phyloP scores from a whole-genome alignment of 202 grass and related monocot species.

The Eragrostis tef region DNA sequence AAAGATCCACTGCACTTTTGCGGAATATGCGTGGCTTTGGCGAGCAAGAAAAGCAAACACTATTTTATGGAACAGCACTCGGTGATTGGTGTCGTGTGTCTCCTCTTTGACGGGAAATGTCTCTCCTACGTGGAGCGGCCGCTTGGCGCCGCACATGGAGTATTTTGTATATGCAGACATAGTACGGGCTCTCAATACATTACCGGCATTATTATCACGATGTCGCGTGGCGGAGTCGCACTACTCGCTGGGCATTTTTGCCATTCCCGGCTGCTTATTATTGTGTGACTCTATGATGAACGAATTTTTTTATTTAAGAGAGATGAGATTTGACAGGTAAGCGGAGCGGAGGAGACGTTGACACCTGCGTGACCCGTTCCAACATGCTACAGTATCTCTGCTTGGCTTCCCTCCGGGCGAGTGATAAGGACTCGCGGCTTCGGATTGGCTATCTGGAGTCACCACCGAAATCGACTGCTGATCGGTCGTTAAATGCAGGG shows the following conservation, averaged over 20 bases:
- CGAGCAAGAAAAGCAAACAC: constrained; percentile 3
- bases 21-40: neutral
- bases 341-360: constrained; percentile 4
- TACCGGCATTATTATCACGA: neutral
- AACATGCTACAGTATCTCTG: neutral
- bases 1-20: neutral
- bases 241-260: neutral
- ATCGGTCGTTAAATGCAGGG: neutral
- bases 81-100: neutral
- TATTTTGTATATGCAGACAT: neutral
- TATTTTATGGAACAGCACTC: neutral
- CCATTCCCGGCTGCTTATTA: neutral
- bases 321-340: constrained; percentile 12
- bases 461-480: neutral
- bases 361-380: constrained; percentile 5
- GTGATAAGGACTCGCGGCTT: neutral
- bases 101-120: constrained; percentile 4
- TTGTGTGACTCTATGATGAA: neutral
- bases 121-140: neutral
- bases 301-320: neutral
- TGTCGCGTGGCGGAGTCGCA: constrained; percentile 25
- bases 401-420: neutral
- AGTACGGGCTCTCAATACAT: neutral
- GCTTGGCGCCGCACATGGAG: neutral
- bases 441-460: neutral